phyloP scores from a whole-genome alignment of 2,329 filamentous ascomycete species.

The Arthrobotrys pseudoclavata region DNA sequence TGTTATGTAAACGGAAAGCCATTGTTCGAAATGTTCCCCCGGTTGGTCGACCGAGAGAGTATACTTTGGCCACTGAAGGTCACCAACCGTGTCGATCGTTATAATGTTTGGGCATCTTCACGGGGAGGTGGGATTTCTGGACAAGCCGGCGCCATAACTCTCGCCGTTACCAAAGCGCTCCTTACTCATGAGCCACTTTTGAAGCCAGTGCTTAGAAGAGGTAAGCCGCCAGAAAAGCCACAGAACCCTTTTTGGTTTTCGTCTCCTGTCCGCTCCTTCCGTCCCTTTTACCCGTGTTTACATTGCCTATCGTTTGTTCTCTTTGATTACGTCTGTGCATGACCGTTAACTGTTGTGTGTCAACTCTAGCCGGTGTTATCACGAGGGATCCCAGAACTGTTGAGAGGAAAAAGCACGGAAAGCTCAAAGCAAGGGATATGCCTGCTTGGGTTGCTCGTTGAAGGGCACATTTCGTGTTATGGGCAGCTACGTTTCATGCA shows the following conservation, averaged over 20 bases:
- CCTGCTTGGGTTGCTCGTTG: constrained; percentile 91
- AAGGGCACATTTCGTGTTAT: constrained; percentile 47
- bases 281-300: constrained; percentile 43
- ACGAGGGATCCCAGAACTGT: constrained; percentile 91
- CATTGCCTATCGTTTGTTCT: constrained; percentile 10
- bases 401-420: constrained; percentile 97
- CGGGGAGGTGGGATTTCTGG: constrained; percentile 91
- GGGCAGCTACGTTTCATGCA: constrained; percentile 19
- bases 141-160: constrained; percentile 92
- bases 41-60: constrained; percentile 93
- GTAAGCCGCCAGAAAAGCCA: constrained; percentile 72
- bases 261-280: constrained; percentile 30
- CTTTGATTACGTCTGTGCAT: constrained; percentile 43
- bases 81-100: constrained; percentile 89
- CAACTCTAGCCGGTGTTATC: constrained; percentile 82
- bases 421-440: constrained; percentile 97
- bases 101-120: constrained; percentile 92
- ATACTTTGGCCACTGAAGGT: constrained; percentile 90
- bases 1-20: constrained; percentile 89
- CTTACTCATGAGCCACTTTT: constrained; percentile 91
- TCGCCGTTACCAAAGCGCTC: constrained; percentile 89
- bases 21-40: constrained; percentile 84
- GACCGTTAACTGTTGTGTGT: constrained; percentile 64
- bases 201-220: constrained; percentile 87
- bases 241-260: constrained; percentile 14